Evolutionary conservation across 2,329 filamentous ascomycete species (phyloP).

Genomic region (Pseudogymnoascus sp.): DNA sequence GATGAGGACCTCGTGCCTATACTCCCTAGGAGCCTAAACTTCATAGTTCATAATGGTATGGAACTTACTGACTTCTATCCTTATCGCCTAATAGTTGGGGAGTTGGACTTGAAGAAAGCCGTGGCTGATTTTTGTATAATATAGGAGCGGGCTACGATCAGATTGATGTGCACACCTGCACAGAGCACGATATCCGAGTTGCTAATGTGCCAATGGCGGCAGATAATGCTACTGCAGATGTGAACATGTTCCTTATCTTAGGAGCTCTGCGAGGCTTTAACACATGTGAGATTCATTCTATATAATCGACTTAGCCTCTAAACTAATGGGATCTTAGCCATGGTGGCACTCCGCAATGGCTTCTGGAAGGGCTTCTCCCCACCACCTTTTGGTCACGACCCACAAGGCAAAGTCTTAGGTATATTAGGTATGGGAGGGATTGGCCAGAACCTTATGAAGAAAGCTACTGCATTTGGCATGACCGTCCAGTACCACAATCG

Average conservation of each 20-base stretch:
- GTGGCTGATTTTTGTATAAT: conserved; percentile 40
- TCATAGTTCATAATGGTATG: conserved; percentile 30
- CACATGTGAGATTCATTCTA: conserved; percentile 23
- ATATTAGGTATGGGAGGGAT: conserved; percentile 84
- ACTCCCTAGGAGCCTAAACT: conserved; percentile 29
- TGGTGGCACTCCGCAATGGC: conserved; percentile 51
- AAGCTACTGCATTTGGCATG: conserved; percentile 71
- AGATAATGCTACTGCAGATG: conserved; percentile 74
- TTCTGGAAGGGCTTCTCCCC: conserved; percentile 53
- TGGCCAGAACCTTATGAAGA: conserved; percentile 64
- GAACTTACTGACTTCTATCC: conserved; percentile 35
- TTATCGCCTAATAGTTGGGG: conserved; percentile 37
- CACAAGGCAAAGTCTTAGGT: conserved; percentile 67
- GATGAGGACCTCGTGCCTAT: conserved; percentile 49
- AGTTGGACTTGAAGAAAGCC: conserved; percentile 39
- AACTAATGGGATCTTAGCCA: conserved; percentile 16
- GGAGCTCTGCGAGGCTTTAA: conserved; percentile 71
- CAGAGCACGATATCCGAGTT: conserved; percentile 58
- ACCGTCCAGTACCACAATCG: conserved; percentile 69
- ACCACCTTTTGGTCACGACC: conserved; percentile 53
- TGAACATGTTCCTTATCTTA: conserved; percentile 71
- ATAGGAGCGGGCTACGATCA: conserved; percentile 74
- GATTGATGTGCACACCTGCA: conserved; percentile 66
- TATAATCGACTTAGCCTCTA: conserved; percentile 40
- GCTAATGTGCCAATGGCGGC: conserved; percentile 72